These are phyloP conservation scores for Pterocarpus macrocarpus DNA, from an alignment of 306 rosid species.

Conservation along the genomic window DNA sequence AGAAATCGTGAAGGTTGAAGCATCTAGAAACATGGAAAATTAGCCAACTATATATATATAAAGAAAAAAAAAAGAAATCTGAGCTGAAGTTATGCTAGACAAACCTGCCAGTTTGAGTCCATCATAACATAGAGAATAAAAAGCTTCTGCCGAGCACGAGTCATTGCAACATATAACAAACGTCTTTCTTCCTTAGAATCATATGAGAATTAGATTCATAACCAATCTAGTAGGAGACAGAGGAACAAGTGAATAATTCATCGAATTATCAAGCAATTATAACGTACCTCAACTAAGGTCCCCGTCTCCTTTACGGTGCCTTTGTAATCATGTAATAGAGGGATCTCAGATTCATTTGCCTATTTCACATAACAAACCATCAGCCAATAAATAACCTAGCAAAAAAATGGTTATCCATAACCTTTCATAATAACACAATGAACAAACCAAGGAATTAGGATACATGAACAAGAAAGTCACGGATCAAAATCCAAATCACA, in stretches of 20 bases:
- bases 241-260: conserved; percentile 4
- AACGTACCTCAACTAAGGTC: conserved; percentile 76
- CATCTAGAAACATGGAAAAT: conserved; percentile 63
- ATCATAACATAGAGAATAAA: conserved; percentile 68
- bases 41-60: conserved; percentile 5
- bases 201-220: conserved; percentile 31
- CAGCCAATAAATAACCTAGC: conserved; percentile 30
- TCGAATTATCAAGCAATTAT: conserved; percentile 36
- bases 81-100: conserved; percentile 29
- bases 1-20: conserved; percentile 95
- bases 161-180: conserved; percentile 93
- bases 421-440: conserved; percentile 11
- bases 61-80: background rate
- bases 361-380: conserved; percentile 47
- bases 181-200: conserved; percentile 88
- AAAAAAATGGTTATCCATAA: conserved; percentile 30
- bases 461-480: conserved; percentile 33
- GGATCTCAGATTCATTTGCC: conserved; percentile 96
- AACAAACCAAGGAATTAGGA: conserved; percentile 43
- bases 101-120: conserved; percentile 95
- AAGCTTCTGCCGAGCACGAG: conserved; percentile 90
- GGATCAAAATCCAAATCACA: conserved; percentile 30
- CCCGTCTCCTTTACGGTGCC: conserved; percentile 71
- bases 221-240: conserved; percentile 19
- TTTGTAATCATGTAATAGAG: conserved; percentile 79